Percentiles rank a stretch among this genome's conserved stretches.
These are phyloP conservation scores for Heracleum sosnowskyi DNA, from an alignment of 129 eudicot genomes.

Conservation along the genomic window DNA sequence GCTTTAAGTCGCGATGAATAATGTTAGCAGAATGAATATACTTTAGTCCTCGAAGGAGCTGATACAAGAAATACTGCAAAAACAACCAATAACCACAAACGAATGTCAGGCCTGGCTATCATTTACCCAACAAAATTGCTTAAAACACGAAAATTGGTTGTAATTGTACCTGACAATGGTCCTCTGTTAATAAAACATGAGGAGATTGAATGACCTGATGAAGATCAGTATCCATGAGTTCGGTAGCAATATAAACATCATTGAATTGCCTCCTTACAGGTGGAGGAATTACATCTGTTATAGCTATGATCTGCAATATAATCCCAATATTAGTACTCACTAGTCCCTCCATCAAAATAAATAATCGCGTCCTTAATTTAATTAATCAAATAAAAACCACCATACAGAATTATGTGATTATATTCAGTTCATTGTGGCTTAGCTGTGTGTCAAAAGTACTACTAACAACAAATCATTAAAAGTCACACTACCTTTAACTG, in stretches of 20 bases:
- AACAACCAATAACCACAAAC: not conserved
- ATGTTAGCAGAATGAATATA: slow-evolving; percentile 87
- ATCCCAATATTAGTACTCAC: slow-evolving; percentile 5
- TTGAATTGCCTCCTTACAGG: slow-evolving; percentile 55
- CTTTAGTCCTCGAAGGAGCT: slow-evolving; percentile 74
- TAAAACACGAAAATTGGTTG: not conserved
- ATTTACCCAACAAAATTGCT: not conserved
- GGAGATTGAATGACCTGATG: slow-evolving; percentile 80
- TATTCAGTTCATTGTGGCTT: not conserved
- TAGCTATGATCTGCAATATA: slow-evolving; percentile 43
- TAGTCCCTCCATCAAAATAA: too few relatives aligned
- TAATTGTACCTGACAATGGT: slow-evolving; percentile 68
- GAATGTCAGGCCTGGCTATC: slow-evolving; percentile 11
- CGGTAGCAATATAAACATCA: slow-evolving; percentile 74
- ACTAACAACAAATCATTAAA: not conserved
- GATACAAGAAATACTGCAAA: slow-evolving; percentile 89
- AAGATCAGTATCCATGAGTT: slow-evolving; percentile 97
- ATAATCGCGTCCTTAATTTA: not conserved
- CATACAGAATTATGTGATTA: too few relatives aligned
- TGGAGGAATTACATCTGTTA: slow-evolving; percentile 82
- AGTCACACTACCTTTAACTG: too few relatives aligned
- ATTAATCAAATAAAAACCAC: not conserved
- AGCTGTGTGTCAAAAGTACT: not conserved
- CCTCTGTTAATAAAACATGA: slow-evolving; percentile 74
- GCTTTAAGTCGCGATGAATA: slow-evolving; percentile 81